Base-by-base conservation (phyloP, 306 rosid species). In the Datisca glomerata region DNA sequence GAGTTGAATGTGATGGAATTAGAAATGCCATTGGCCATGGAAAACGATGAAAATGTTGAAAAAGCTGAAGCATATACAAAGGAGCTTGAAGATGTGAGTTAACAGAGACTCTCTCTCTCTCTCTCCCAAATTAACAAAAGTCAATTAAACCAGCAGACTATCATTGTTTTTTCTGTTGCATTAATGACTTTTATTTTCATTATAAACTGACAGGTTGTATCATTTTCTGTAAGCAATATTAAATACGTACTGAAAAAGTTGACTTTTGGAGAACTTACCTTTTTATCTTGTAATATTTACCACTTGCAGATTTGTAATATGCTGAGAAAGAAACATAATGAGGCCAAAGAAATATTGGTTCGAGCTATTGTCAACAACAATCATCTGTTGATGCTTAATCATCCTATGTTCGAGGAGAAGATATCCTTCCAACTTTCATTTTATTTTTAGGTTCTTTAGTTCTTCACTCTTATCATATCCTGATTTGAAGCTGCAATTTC, bases 21-120 rank as follows among this genome's bases (percentile, higher is more conserved):
- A 46, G 77, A 67, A 67, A 59, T 70, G 25, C 59, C 76, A 51
- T 42, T 57, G 18, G 54, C 45, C 4, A 35, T 59, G 61, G 93
- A 77, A 53, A 82, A 71, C 54, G 72, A 80, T 56, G 64, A 71
- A 56, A 77, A 50, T 56, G 79, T 89, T 47, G 81, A 72, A 78
- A 83, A 80, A 67, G 95, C 93, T 53, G 91, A 80, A 62, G 76
- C 73, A 13, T 80, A 68, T 60, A 43, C 75, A 45, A 78, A 77
- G 70, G 93, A 89, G 48, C 95, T 89, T 61, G 95, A 89, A 43
- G 71, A 74, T 53, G 95, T 80, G 71, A 84, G 98, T 70, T 32
- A 54, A 59, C 31, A 45, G 24, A 16, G 13, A 7, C 27, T 57
- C 47, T 21, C 27, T 31, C 23, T 35, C 5, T 34, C 43, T 35